Percentiles rank a stretch among this genome's conserved stretches.
Evolutionary conservation across 2,329 filamentous ascomycete species (phyloP).

Genomic region (Ceratocystis diversiconidia): DNA sequence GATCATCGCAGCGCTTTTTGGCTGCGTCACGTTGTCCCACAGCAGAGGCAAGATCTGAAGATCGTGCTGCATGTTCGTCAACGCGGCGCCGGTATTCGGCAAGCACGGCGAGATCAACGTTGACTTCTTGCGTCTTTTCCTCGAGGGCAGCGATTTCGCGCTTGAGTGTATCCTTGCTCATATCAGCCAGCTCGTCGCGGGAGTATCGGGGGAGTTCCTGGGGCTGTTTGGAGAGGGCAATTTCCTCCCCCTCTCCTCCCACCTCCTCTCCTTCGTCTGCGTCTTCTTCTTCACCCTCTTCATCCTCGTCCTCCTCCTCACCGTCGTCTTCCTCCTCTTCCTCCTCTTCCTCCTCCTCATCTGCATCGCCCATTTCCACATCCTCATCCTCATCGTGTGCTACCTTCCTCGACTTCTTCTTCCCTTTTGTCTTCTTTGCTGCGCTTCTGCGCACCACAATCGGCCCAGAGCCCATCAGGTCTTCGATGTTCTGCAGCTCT

Average conservation of each 20-base stretch:
- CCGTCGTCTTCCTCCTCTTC: slow-evolving; percentile 14
- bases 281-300: slow-evolving; percentile 19
- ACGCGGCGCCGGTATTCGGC: slow-evolving; percentile 77
- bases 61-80: slow-evolving; percentile 66
- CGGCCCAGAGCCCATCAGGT: slow-evolving; percentile 36
- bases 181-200: slow-evolving; percentile 51
- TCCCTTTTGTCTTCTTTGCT: slow-evolving; percentile 5
- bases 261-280: slow-evolving; percentile 23
- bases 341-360: slow-evolving; percentile 20
- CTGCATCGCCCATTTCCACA: slow-evolving; percentile 18
- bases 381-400: slow-evolving; percentile 21
- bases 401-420: not conserved
- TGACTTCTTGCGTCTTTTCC: slow-evolving; percentile 66
- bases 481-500: slow-evolving; percentile 63
- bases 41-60: slow-evolving; percentile 69
- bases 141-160: slow-evolving; percentile 48
- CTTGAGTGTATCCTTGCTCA: slow-evolving; percentile 48
- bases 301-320: slow-evolving; percentile 23
- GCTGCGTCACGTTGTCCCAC: slow-evolving; percentile 67
- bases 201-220: slow-evolving; percentile 66
- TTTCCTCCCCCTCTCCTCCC: slow-evolving; percentile 23
- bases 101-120: slow-evolving; percentile 77
- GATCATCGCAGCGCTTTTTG: slow-evolving; percentile 84
- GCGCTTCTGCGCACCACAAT: slow-evolving; percentile 14
- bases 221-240: slow-evolving; percentile 25